Evolutionary conservation across 2,329 filamentous ascomycete species (phyloP).

Genomic region (Fusarium nematophilum): DNA sequence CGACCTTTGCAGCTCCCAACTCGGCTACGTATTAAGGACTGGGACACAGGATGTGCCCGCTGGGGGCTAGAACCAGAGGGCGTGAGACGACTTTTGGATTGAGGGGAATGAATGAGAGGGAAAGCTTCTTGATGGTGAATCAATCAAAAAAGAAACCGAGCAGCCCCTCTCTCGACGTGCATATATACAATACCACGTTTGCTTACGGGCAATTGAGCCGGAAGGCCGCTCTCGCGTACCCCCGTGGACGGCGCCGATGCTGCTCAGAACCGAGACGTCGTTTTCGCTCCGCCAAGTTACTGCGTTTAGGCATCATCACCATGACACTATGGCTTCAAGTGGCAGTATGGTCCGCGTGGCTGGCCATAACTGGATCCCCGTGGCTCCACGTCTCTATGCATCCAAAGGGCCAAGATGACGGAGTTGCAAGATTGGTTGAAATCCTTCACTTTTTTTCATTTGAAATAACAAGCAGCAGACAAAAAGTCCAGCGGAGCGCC

Average conservation of each 20-base stretch:
- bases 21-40: conserved; percentile 11
- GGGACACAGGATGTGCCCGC: conserved; percentile 21
- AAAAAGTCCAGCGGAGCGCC: not conserved
- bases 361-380: conserved; percentile 1
- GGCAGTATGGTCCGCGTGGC: conserved; percentile 21
- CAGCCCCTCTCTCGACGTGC: conserved; percentile 5
- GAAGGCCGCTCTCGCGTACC: too few relatives aligned
- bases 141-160: conserved; percentile 1
- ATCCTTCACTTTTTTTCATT: too few relatives aligned
- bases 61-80: conserved; percentile 12
- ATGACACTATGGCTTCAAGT: not conserved
- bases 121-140: conserved; percentile 2
- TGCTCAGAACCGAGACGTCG: conserved; percentile 21
- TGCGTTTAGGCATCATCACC: too few relatives aligned
- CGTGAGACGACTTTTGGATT: conserved; percentile 5
- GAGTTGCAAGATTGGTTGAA: not conserved
- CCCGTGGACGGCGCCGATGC: conserved; percentile 9
- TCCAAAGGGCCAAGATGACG: too few relatives aligned
- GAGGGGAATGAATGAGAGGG: conserved; percentile 2
- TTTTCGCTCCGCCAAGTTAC: too few relatives aligned
- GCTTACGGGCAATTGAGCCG: conserved; percentile 1
- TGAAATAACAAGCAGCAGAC: not conserved
- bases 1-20: conserved; percentile 6
- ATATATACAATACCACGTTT: not conserved
- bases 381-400: not conserved